A percentile compares a stretch with the other conserved stretches of the same genome.
Evolutionary conservation across 441 rosid species (phyloP).

Genomic region (Mallotus repandus): DNA sequence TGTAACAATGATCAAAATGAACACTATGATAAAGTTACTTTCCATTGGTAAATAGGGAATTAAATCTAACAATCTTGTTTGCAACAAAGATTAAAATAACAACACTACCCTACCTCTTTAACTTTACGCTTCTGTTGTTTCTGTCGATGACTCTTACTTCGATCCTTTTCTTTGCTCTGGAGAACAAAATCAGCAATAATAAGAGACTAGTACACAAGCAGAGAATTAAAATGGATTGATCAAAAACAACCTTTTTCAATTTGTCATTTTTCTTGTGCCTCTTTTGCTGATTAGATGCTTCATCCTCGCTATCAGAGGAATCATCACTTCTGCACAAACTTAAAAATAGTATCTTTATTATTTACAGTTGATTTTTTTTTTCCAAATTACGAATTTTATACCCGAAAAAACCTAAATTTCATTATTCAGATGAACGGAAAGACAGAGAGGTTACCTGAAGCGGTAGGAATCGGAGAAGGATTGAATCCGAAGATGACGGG

Average conservation of each 20-base stretch:
- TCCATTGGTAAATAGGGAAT: too few species aligned
- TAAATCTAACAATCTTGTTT: background rate
- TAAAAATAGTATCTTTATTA: background rate
- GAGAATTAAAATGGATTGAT: background rate
- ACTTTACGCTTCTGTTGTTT: slow-evolving; percentile 66
- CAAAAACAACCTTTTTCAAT: slow-evolving; percentile 63
- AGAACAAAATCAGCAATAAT: slow-evolving; percentile 16
- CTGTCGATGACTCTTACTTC: slow-evolving; percentile 65
- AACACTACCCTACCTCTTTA: slow-evolving; percentile 62
- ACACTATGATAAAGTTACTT: too few species aligned
- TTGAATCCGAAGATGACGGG: slow-evolving; percentile 39
- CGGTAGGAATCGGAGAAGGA: slow-evolving; percentile 51
- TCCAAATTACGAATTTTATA: too few species aligned
- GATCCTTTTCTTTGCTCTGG: slow-evolving; percentile 72
- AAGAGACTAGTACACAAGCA: slow-evolving; percentile 16
- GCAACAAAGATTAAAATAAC: background rate
- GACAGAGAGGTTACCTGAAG: slow-evolving; percentile 37
- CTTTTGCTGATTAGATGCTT: slow-evolving; percentile 47
- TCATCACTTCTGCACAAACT: slow-evolving; percentile 36
- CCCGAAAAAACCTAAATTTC: too few species aligned
- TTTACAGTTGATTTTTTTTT: too few species aligned
- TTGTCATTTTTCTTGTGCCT: slow-evolving; percentile 71
- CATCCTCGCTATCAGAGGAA: slow-evolving; percentile 61
- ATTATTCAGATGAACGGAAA: too few species aligned
- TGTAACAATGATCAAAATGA: too few species aligned